Conservation (phyloP, 495 filamentous ascomycete genomes). For the Aspergillus baeticus region DNA sequence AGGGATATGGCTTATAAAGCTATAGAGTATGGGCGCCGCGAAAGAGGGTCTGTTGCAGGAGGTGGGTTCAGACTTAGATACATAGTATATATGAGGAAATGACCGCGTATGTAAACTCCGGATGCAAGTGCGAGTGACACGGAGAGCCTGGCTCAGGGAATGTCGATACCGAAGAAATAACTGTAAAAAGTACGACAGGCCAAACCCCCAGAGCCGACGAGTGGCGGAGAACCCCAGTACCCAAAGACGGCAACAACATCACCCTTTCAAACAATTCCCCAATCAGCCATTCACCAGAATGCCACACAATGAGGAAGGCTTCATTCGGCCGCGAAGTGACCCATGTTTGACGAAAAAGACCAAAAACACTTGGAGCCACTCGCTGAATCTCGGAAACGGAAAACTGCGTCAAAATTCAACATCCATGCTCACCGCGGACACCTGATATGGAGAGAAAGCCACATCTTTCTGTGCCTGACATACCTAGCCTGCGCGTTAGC, state of each 20-base stretch:
- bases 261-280: not conserved
- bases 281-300: not conserved
- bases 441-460: not conserved
- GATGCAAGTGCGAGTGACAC: conserved; percentile 13
- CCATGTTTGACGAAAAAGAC: not conserved
- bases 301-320: not conserved
- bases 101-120: conserved; percentile 16
- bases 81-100: conserved; percentile 20
- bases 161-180: not conserved
- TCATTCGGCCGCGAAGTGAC: not conserved
- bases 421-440: conserved; percentile 1
- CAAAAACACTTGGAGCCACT: conserved; percentile 6
- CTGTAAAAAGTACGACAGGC: conserved; percentile 4
- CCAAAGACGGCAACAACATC: not conserved
- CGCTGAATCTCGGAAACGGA: conserved; percentile 1
- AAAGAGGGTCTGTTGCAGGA: conserved; percentile 12
- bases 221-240: not conserved
- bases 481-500: not conserved
- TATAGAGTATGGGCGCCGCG: conserved; percentile 11
- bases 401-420: not conserved
- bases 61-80: conserved; percentile 14
- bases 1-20: conserved; percentile 16
- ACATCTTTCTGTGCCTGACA: conserved; percentile 12
- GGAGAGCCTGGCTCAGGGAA: conserved; percentile 1
- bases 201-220: not conserved